Evolutionary conservation across 2,329 filamentous ascomycete genomes (phyloP), one percentile per base, ranked within the genome.

Genomic region (Amauroascus niger): DNA sequence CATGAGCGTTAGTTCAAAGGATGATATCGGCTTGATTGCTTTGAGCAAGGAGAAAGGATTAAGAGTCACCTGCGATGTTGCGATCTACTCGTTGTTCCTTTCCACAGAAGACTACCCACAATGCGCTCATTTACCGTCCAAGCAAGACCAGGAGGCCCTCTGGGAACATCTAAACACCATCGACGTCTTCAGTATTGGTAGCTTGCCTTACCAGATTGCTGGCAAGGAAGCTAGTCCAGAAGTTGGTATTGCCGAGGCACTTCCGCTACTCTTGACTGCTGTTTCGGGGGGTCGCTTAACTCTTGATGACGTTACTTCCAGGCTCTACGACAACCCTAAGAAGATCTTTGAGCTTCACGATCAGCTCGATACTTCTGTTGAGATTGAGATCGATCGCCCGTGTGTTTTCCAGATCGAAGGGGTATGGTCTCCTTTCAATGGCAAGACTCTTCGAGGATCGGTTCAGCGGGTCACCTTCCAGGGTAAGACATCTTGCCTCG

Each of bases 311-410:
- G 78, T 90, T 66, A 84, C 80, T 65, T 66, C 71, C 53, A 81
- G 84, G 40, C 76, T 90, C 45, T 85, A 89, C 66, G 83, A 87
- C 64, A 89, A 88, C 66, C 86, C 86, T 2, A 86, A 85, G 73
- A 79, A 80, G 65, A 89, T 90, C 62, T 90, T 90, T 61, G 86
- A 90, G 72, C 78, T 90, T 49, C 86, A 90, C 60, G 86, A 90
- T 61, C 86, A 90, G 69, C 71, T 78, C n/a, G 82, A 82, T 55
- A 83, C 84, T 35, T 80, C 79, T 4, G 77, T 90, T 33, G 86
- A 90, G 72, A 78, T 87, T 20, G 86, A 89, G 69, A 76, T 89
- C 61, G 86, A 88, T 65, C 80, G 86, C 43, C 78, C 83, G 1
- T 86, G 86, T 67, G 74, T 79, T 3, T 73, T 84, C 53, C 69